Evolutionary conservation across 148 eudicot genomes (phyloP).

Genomic region (Vaccinium vitisidaea): DNA sequence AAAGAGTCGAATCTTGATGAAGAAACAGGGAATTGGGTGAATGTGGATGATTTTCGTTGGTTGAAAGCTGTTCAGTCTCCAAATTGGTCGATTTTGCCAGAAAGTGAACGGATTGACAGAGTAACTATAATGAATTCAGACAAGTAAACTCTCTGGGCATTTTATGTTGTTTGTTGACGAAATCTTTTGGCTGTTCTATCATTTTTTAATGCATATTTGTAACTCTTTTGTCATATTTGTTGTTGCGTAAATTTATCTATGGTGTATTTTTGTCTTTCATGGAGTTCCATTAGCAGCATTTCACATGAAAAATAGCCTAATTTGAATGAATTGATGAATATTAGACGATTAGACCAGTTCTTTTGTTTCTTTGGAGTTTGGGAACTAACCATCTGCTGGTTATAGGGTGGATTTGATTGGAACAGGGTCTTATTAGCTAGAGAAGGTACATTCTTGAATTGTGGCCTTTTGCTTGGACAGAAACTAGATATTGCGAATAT

Average conservation of each 20-base stretch:
- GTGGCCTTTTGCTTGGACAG: background rate
- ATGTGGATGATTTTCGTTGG: slow-evolving; percentile 93
- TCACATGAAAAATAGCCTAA: background rate
- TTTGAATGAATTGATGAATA: background rate
- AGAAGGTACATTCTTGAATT: background rate
- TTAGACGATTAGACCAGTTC: background rate
- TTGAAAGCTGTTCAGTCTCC: slow-evolving; percentile 79
- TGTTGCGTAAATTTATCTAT: background rate
- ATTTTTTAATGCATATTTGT: slow-evolving; percentile 1
- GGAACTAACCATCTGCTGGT: background rate
- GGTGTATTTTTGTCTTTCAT: background rate
- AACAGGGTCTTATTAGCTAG: background rate
- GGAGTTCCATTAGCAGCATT: background rate
- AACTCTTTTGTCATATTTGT: background rate
- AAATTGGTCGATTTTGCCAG: slow-evolving; percentile 77
- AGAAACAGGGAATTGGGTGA: slow-evolving; percentile 77
- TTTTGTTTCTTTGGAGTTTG: background rate
- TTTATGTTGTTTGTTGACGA: background rate
- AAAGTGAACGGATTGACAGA: slow-evolving; percentile 42
- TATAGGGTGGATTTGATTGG: background rate
- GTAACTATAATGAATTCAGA: slow-evolving; percentile 34
- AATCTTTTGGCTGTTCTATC: background rate
- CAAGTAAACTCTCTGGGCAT: slow-evolving; percentile 4
- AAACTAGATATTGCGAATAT: background rate
- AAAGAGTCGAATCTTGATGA: slow-evolving; percentile 60